Evolutionary conservation across 345 rosid species (phyloP).

Genomic region (Luvunga scandens): DNA sequence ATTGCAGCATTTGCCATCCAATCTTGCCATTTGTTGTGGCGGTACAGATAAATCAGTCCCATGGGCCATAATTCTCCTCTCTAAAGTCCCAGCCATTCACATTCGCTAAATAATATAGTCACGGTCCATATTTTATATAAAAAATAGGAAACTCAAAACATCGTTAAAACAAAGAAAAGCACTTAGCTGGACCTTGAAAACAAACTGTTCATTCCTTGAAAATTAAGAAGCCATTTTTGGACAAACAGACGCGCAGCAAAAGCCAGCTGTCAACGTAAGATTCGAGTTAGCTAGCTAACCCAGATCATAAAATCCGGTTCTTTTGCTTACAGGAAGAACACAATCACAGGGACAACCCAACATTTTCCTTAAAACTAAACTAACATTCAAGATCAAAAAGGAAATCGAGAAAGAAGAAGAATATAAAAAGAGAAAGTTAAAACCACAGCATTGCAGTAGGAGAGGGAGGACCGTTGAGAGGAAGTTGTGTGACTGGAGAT

Average conservation of each 20-base stretch:
- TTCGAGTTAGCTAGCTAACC: neutral
- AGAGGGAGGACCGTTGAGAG: conserved; percentile 38
- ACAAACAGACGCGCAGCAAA: conserved; percentile 11
- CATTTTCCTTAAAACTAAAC: neutral
- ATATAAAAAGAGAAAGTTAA: neutral
- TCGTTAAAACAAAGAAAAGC: neutral
- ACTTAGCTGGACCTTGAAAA: neutral
- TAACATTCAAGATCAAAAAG: neutral
- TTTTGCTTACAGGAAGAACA: neutral
- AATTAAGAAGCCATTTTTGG: conserved; percentile 13
- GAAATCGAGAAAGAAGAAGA: neutral
- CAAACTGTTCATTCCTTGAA: neutral
- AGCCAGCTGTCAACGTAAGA: conserved; percentile 7
- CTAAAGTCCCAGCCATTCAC: neutral
- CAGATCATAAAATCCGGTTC: neutral
- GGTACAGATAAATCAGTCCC: conserved; percentile 58
- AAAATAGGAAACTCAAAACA: neutral
- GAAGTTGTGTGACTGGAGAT: conserved; percentile 10
- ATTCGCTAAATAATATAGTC: neutral
- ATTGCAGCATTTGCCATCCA: conserved; percentile 27
- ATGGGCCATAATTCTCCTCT: conserved; percentile 48
- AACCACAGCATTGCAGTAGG: conserved; percentile 39
- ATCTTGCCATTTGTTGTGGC: conserved; percentile 32
- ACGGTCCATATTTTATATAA: conserved; percentile 21
- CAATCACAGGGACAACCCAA: neutral